phyloP scores from a whole-genome alignment of 768 basidiomycete species.

The Pleurotus cornucopiae region DNA sequence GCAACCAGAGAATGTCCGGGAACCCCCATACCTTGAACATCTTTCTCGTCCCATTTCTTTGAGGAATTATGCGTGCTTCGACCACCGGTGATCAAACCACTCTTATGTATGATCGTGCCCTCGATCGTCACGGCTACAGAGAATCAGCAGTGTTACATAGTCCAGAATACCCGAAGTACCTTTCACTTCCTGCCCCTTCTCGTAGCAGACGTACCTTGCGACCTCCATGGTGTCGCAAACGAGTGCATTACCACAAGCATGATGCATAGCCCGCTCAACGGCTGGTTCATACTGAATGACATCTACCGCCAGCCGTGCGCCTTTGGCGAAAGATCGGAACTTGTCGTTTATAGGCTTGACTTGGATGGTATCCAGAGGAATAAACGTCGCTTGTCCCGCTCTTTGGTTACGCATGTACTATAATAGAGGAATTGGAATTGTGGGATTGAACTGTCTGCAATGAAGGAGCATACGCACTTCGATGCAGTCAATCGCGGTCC shows the following conservation, averaged over 20 bases:
- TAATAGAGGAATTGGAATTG: background rate
- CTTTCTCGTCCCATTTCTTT: constrained; percentile 94
- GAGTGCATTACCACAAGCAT: constrained; percentile 91
- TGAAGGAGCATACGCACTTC: constrained; percentile 48
- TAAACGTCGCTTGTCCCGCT: constrained; percentile 94
- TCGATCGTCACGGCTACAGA: constrained; percentile 87
- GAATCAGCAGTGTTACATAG: background rate
- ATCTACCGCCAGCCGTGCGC: constrained; percentile 81
- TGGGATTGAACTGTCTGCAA: background rate
- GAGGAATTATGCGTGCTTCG: constrained; percentile 68
- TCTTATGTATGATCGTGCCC: constrained; percentile 96
- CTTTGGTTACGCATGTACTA: constrained; percentile 95
- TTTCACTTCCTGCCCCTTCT: constrained; percentile 95
- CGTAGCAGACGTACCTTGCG: constrained; percentile 86
- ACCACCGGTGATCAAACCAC: constrained; percentile 96
- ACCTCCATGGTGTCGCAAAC: constrained; percentile 97
- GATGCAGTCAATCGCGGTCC: constrained; percentile 96
- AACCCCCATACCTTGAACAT: constrained; percentile 64
- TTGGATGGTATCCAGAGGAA: constrained; percentile 97
- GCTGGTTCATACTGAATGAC: constrained; percentile 78
- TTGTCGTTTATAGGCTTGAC: constrained; percentile 93
- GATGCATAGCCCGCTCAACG: constrained; percentile 92
- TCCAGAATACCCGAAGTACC: constrained; percentile 43
- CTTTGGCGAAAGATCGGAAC: constrained; percentile 87
- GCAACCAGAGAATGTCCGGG: background rate